A percentile compares a stretch with the other conserved stretches of the same genome.
These are phyloP conservation scores for Colletotrichum salicis DNA, from an alignment of 2,329 filamentous ascomycete species.

Conservation along the genomic window DNA sequence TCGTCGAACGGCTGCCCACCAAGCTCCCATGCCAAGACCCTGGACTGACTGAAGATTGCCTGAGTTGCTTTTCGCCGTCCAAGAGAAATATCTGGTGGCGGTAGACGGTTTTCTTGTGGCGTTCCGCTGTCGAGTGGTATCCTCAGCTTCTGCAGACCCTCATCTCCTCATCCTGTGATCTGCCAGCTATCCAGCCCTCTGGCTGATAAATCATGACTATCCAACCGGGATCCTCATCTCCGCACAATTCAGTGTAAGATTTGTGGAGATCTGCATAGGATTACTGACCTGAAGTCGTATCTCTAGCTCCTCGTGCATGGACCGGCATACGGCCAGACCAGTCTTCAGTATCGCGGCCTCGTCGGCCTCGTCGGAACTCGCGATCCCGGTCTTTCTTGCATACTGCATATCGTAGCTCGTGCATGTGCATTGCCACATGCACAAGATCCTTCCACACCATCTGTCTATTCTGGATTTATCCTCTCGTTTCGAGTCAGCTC, in stretches of 20 bases:
- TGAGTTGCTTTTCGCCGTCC: neutral
- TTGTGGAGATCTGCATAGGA: conserved; percentile 15
- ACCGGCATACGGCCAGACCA: neutral
- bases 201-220: neutral
- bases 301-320: conserved; percentile 2
- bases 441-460: neutral
- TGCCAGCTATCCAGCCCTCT: neutral
- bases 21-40: neutral
- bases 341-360: neutral
- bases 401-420: neutral
- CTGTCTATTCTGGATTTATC: neutral
- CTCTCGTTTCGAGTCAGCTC: neutral
- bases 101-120: neutral
- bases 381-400: conserved; percentile 1
- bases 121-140: neutral
- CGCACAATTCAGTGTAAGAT: neutral
- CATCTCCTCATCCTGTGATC: conserved; percentile 1
- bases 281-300: neutral
- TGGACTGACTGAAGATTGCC: neutral
- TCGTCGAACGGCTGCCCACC: neutral
- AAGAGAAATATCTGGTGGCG: neutral
- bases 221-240: neutral
- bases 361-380: neutral
- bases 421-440: conserved; percentile 13
- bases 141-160: neutral